Base-by-base conservation (phyloP, 2,329 filamentous ascomycete genomes). In the Fusarium sp. region DNA sequence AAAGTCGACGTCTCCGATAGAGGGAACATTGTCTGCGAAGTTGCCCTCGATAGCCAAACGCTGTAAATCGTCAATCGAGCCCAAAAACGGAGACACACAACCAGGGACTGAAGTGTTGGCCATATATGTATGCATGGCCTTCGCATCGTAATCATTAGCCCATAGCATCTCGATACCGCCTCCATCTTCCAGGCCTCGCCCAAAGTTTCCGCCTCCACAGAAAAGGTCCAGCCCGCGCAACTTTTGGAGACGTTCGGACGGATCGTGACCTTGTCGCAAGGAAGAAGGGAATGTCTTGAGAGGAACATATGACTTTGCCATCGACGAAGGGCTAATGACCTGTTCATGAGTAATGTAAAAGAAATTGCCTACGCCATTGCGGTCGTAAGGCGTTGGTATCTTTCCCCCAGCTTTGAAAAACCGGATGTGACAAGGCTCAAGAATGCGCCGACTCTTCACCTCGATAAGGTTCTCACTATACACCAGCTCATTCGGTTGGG, bases 151-250 rank as follows among this genome's bases (percentile, higher is more conserved):
- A 73, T 97, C 93, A 26, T 94, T 90, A 0, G 88, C 88, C 82
- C 88, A 91, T 5, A 83, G 81, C 77, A 91, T 91, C 26, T 88
- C 76, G 1, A 94, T 84, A 0, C 84, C 88, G 1, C 89, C 88
- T 1, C 88, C 88, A 55, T 94, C 91, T 77, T 94, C 92, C 0
- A 97, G 81, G 0, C 92, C 93, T 30, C 91, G 85, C 7, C 92
- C 93, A 53, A 96, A 89, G 54, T 90, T 93, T 0, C 93, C 93
- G 19, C 91, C 90, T 1, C 93, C 93, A 69, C 90, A 93, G 73
- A 93, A 97, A 0, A 96, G 80, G 67, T 93, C 91, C 6, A 95
- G 79, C 0, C 90, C 91, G 7, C 81, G 81, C 11, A 92, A 81
- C 61, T 82, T 83, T 19, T 75, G 62, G 59, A 76, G 61, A 7